These are phyloP conservation scores for Kluyveromyces sp. DNA, from an alignment of 1,139 yeast species.

Conservation along the genomic window DNA sequence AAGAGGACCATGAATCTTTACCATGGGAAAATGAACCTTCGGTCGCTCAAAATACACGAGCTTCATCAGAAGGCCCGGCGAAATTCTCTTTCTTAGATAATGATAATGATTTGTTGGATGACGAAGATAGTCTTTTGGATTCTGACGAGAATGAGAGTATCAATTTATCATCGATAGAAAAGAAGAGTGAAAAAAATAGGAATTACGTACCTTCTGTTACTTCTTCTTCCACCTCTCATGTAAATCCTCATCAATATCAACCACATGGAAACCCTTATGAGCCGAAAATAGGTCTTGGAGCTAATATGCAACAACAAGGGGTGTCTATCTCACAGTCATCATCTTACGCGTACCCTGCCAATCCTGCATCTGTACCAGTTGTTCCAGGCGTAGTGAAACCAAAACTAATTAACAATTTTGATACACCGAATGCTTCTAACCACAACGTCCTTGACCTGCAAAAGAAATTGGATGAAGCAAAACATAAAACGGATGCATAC, in stretches of 20 bases:
- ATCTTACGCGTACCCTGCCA: background rate
- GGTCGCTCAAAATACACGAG: background rate
- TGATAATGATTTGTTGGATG: slow-evolving; percentile 26
- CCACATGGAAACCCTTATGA: background rate
- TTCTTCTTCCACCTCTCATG: background rate
- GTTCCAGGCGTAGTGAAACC: slow-evolving; percentile 1
- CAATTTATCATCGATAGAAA: background rate
- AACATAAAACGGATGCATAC: slow-evolving; percentile 64
- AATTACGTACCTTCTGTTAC: background rate
- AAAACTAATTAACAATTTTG: background rate
- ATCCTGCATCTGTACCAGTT: background rate
- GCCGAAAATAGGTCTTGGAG: background rate
- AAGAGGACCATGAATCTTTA: too few relatives aligned
- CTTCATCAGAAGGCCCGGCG: background rate
- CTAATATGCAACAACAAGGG: too few relatives aligned
- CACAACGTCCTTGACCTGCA: slow-evolving; percentile 20
- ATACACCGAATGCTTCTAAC: background rate
- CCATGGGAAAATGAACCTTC: background rate
- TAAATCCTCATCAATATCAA: background rate
- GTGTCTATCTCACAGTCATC: background rate
- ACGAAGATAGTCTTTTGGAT: slow-evolving; percentile 24
- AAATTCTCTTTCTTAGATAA: slow-evolving; percentile 23
- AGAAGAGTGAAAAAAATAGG: background rate
- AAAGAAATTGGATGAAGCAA: slow-evolving; percentile 36
- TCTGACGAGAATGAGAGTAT: slow-evolving; percentile 19